These are phyloP conservation scores for Pleurotus eryngii DNA, from an alignment of 768 basidiomycete species.

Conservation along the genomic window DNA sequence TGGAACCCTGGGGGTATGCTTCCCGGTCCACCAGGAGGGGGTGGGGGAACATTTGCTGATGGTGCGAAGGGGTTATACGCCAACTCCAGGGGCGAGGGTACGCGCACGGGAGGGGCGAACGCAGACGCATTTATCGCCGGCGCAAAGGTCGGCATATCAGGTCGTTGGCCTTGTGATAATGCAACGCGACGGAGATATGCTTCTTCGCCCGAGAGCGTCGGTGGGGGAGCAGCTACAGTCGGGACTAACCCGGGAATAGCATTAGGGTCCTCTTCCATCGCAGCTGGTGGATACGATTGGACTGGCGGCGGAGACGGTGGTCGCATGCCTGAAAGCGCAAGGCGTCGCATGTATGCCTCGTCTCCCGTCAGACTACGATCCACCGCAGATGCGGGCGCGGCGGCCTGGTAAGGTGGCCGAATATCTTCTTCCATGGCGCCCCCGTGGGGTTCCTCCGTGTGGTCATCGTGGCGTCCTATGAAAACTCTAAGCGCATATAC, in stretches of 20 bases:
- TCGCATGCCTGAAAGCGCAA: constrained; percentile 54
- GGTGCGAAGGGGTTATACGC: constrained; percentile 74
- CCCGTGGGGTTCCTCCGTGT: constrained; percentile 33
- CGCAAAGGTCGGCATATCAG: background rate
- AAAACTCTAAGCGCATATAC: background rate
- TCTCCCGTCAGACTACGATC: constrained; percentile 63
- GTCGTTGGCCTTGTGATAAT: constrained; percentile 39
- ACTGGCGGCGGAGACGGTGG: constrained; percentile 12
- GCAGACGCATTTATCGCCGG: background rate
- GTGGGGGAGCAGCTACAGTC: constrained; percentile 12
- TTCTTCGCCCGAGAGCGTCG: constrained; percentile 58
- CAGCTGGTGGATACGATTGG: constrained; percentile 8
- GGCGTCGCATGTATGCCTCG: constrained; percentile 72
- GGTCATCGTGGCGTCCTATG: constrained; percentile 47
- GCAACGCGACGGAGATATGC: constrained; percentile 62
- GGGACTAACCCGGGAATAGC: constrained; percentile 19
- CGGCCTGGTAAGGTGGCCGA: background rate
- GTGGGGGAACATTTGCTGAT: constrained; percentile 55
- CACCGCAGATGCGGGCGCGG: constrained; percentile 27
- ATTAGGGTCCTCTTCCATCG: constrained; percentile 16
- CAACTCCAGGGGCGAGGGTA: constrained; percentile 47
- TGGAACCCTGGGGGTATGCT: constrained; percentile 44
- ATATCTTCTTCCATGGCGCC: constrained; percentile 57
- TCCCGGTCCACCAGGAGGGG: constrained; percentile 38
- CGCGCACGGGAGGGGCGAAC: constrained; percentile 18